Base-by-base conservation (phyloP, 139 green algal genomes). In the Coccomyxa sp. region DNA sequence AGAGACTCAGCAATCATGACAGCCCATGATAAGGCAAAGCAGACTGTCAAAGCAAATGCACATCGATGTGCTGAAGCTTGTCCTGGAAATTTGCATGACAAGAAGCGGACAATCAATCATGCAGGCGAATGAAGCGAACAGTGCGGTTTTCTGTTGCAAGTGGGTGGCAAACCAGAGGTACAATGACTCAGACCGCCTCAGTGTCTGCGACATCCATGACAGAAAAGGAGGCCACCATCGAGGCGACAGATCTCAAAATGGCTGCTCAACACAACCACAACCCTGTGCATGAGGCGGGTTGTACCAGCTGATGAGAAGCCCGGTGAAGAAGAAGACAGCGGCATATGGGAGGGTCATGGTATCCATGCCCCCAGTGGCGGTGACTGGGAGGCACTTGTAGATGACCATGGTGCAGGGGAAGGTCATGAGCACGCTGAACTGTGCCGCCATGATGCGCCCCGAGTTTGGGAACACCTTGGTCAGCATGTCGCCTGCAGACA, bases 221-320 rank as follows among this genome's bases (percentile, higher is more conserved):
- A n/a, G n/a, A n/a, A n/a, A n/a, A n/a, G n/a, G n/a, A n/a, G n/a
- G 38, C 3, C 7, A 51, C 3, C 38, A 51, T 7, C 38, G 38
- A 51, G 38, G 38, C 38, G 7, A 51, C 38, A 51, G n/a, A 11
- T 7, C 38, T 51, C 38, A 51, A 51, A 51, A 7, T 51, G 38
- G 38, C 3, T 51, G 38, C 38, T 51, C 38, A 51, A 51, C 7
- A 51, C 38, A 51, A 51, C 38, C 38, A 7, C 38, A 51, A 51
- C 38, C 38, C 38, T 51, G 38, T 51, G 38, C 38, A 51, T 51
- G 38, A 51, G 38, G 38, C 7, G 38, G 38, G 38, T 7, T 51
- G 31, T 83, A 92, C 92, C 93, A 96, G 59, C 88, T 93, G 82
- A 95, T 93, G 10, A 89, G 67, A 21, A 93, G 76, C 15, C 94